Evolutionary conservation across 2,329 filamentous ascomycete genomes (phyloP).

Genomic region (Achaetomium macrosporum): DNA sequence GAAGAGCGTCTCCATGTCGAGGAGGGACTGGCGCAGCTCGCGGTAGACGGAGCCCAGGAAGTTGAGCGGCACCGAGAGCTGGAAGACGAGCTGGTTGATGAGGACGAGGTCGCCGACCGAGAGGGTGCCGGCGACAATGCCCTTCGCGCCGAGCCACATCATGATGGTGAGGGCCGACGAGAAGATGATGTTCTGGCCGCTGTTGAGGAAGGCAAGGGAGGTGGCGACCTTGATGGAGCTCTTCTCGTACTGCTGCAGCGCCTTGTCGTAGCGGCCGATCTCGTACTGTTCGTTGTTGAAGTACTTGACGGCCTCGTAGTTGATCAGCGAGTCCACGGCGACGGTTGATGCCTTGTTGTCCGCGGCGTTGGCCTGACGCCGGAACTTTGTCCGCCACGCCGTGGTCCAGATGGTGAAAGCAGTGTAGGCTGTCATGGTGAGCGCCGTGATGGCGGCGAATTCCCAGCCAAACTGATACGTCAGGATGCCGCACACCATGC

Average conservation of each 20-base stretch:
- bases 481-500: slow-evolving; percentile 91
- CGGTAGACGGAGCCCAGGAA: slow-evolving; percentile 98
- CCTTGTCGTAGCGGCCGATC: slow-evolving; percentile 81
- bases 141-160: slow-evolving; percentile 95
- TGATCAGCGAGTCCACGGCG: slow-evolving; percentile 93
- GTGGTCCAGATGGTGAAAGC: slow-evolving; percentile 97
- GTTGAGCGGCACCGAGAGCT: slow-evolving; percentile 93
- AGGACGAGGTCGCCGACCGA: slow-evolving; percentile 96
- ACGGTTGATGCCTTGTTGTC: slow-evolving; percentile 95
- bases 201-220: slow-evolving; percentile 86
- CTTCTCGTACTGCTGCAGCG: slow-evolving; percentile 79
- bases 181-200: slow-evolving; percentile 95
- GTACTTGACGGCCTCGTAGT: slow-evolving; percentile 98
- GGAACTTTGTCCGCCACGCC: slow-evolving; percentile 94
- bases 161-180: slow-evolving; percentile 87
- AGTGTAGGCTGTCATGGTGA: slow-evolving; percentile 90
- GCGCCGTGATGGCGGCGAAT: slow-evolving; percentile 83
- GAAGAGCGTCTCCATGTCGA: slow-evolving; percentile 99
- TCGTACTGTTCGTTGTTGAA: slow-evolving; percentile 99
- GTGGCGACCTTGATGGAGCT: slow-evolving; percentile 97
- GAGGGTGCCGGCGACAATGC: slow-evolving; percentile 72
- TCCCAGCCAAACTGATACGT: slow-evolving; percentile 92
- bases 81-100: slow-evolving; percentile 98
- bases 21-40: slow-evolving; percentile 84
- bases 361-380: slow-evolving; percentile 89